Evolutionary conservation across 768 basidiomycete genomes (phyloP).

Genomic region (Aureoboletus auriporus): DNA sequence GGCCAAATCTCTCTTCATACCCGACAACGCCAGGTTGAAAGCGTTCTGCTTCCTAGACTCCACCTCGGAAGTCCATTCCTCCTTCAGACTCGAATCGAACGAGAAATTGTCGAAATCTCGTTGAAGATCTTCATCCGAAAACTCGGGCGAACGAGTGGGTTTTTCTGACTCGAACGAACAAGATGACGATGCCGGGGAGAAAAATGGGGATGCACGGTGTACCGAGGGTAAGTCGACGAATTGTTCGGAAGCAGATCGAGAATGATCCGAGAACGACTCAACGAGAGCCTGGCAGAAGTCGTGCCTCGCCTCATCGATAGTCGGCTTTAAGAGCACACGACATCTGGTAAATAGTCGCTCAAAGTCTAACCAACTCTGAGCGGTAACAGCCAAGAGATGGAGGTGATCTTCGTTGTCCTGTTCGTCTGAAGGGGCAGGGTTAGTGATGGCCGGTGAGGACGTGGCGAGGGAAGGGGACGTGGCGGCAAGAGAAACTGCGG

Average conservation of each 20-base stretch:
- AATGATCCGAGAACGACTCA: neutral
- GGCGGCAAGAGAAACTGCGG: neutral
- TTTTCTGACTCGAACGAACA: neutral
- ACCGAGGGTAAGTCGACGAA: neutral
- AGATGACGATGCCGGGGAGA: neutral
- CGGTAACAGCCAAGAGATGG: neutral
- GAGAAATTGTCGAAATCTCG: constrained; percentile 12
- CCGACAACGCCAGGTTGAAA: too few species aligned
- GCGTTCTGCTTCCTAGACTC: neutral
- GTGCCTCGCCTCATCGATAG: constrained; percentile 5
- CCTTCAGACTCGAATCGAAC: constrained; percentile 7
- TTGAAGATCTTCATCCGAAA: constrained; percentile 8
- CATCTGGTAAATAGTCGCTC: neutral
- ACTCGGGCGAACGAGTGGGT: neutral
- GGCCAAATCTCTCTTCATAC: neutral
- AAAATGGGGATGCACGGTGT: neutral
- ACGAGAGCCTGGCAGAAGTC: constrained; percentile 9
- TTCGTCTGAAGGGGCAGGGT: neutral
- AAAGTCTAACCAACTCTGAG: constrained; percentile 8
- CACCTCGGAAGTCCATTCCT: constrained; percentile 15
- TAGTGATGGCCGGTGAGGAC: neutral
- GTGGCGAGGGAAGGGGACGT: neutral
- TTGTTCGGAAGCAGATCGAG: neutral
- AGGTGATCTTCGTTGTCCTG: neutral
- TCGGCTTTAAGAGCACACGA: neutral